Conservation (phyloP, 2,329 filamentous ascomycete genomes). For the Geosmithia morbida region DNA sequence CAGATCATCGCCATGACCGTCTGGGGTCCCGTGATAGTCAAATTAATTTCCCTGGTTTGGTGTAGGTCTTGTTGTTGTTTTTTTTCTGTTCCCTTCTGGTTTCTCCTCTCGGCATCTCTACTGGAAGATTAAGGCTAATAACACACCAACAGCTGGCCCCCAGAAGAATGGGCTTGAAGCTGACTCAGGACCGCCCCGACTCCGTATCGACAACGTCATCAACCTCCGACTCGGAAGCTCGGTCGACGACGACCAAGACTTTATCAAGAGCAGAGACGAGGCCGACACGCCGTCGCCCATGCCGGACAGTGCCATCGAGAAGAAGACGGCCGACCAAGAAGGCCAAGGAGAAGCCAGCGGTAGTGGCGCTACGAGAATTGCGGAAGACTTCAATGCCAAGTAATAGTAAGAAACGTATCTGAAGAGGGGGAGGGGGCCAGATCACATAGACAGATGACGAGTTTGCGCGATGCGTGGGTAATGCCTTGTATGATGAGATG, state of each 20-base stretch:
- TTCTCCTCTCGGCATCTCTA: not conserved
- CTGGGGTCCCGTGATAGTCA: slow-evolving; percentile 23
- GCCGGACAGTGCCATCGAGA: too few relatives aligned
- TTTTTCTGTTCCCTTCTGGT: not conserved
- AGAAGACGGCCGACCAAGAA: too few relatives aligned
- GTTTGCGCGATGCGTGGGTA: too few relatives aligned
- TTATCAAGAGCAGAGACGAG: too few relatives aligned
- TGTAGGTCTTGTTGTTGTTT: slow-evolving; percentile 11
- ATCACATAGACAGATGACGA: too few relatives aligned
- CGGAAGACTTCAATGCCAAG: too few relatives aligned
- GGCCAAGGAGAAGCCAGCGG: too few relatives aligned
- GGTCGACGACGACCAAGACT: not conserved
- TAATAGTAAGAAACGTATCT: too few relatives aligned
- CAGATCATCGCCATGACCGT: slow-evolving; percentile 24
- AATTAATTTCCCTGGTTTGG: slow-evolving; percentile 20
- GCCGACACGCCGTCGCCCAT: too few relatives aligned
- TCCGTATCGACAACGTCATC: slow-evolving; percentile 23
- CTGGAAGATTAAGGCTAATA: slow-evolving; percentile 6
- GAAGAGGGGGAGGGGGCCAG: too few relatives aligned
- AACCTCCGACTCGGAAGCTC: slow-evolving; percentile 13
- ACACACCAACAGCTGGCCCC: slow-evolving; percentile 14
- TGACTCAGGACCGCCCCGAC: slow-evolving; percentile 20
- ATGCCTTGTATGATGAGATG: too few relatives aligned
- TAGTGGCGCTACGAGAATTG: too few relatives aligned
- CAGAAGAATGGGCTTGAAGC: slow-evolving; percentile 19